These are phyloP conservation scores for Penicillium longicatenatum DNA, from an alignment of 495 filamentous ascomycete genomes.

Conservation along the genomic window DNA sequence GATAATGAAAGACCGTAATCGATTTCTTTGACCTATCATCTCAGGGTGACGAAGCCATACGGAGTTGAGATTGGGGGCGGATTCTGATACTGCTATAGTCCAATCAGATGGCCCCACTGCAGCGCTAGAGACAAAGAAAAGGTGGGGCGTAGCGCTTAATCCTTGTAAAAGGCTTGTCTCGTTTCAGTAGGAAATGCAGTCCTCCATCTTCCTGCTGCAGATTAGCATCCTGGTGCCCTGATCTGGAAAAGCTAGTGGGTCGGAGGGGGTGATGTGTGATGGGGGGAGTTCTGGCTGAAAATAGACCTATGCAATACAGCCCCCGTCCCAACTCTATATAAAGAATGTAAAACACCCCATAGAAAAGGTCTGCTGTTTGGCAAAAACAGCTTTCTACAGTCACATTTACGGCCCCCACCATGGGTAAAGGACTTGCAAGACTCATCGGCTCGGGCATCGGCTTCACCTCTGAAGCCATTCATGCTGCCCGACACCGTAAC, in stretches of 20 bases:
- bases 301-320: background rate
- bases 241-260: background rate
- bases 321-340: background rate
- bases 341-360: background rate
- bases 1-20: background rate
- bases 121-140: background rate
- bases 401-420: background rate
- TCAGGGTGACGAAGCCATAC: background rate
- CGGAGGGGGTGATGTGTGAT: constrained; percentile 1
- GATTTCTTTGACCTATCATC: background rate
- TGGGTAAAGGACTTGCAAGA: constrained; percentile 12
- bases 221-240: background rate
- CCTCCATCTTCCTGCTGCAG: background rate
- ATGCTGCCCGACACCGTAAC: constrained; percentile 12
- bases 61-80: background rate
- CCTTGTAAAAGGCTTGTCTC: constrained; percentile 1
- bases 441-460: constrained; percentile 16
- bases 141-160: background rate
- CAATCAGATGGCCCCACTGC: background rate
- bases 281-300: background rate
- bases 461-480: constrained; percentile 20
- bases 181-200: background rate
- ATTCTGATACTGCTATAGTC: background rate
- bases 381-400: background rate
- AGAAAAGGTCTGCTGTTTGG: background rate